These are phyloP conservation scores for Erigeron philadelphicus DNA, from an alignment of 140 eudicot species.

Conservation along the genomic window DNA sequence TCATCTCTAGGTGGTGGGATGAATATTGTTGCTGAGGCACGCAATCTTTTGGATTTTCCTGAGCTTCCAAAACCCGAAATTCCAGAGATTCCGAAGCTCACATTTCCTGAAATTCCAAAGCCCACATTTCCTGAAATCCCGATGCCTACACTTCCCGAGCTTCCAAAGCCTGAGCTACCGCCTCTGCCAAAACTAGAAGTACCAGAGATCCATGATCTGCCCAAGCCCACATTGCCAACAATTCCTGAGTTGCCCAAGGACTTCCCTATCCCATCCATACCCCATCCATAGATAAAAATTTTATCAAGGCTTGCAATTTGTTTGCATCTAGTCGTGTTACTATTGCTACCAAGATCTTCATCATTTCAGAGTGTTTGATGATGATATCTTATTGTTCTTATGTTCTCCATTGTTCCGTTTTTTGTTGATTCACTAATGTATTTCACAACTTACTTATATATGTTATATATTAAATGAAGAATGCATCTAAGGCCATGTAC, in stretches of 20 bases:
- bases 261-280: conserved; percentile 25
- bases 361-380: not conserved
- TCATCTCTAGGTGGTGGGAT: not conserved
- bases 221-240: conserved; percentile 19
- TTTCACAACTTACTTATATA: not conserved
- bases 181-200: too few relatives aligned
- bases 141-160: not conserved
- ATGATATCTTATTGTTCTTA: not conserved
- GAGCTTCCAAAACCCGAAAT: conserved; percentile 13
- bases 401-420: not conserved
- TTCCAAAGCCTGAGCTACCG: not conserved
- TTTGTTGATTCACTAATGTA: not conserved
- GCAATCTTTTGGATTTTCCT: not conserved
- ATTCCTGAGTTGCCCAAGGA: conserved; percentile 25
- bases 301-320: not conserved
- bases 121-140: not conserved
- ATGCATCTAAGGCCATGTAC: not conserved
- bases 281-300: conserved; percentile 24
- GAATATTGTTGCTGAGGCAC: not conserved
- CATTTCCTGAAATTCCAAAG: not conserved
- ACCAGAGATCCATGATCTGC: not conserved
- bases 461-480: not conserved
- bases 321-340: not conserved
- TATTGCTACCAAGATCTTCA: not conserved
- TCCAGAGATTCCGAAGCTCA: conserved; percentile 15